Conservation (phyloP, 1,284 basidiomycete species). For the Thecaphora thlaspeos region DNA sequence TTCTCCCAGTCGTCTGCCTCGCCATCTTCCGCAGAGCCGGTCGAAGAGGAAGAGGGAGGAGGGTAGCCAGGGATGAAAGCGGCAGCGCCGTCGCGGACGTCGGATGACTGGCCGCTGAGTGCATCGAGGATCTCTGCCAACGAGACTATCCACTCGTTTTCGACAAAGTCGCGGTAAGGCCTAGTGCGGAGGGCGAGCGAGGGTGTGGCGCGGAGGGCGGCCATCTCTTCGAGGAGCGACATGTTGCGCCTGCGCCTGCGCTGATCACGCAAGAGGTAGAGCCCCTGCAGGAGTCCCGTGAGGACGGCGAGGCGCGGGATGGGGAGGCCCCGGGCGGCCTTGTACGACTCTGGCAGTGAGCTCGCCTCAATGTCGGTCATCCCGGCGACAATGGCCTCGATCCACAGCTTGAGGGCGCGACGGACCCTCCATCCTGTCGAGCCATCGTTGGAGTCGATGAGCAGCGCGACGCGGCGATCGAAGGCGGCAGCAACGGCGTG, state of each 20-base stretch:
- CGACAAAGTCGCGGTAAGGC: slow-evolving; percentile 17
- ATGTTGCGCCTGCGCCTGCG: slow-evolving; percentile 20
- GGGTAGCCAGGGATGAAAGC: too few relatives aligned
- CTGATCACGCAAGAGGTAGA: slow-evolving; percentile 41
- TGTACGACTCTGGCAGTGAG: slow-evolving; percentile 20
- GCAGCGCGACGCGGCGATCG: slow-evolving; percentile 38
- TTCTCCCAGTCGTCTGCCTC: slow-evolving; percentile 26
- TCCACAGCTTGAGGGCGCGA: slow-evolving; percentile 34
- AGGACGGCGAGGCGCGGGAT: slow-evolving; percentile 46
- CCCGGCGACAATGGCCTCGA: slow-evolving; percentile 27
- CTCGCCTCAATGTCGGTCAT: slow-evolving; percentile 17
- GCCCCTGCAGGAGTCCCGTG: slow-evolving; percentile 45
- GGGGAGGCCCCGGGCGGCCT: slow-evolving; percentile 21
- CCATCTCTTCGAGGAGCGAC: slow-evolving; percentile 36
- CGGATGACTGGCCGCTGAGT: slow-evolving; percentile 6
- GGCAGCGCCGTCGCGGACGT: neutral
- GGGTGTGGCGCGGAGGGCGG: slow-evolving; percentile 24
- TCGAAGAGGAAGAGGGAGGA: too few relatives aligned
- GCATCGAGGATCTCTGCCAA: slow-evolving; percentile 40
- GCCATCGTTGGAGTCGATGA: slow-evolving; percentile 23
- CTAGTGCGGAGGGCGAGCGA: slow-evolving; percentile 30
- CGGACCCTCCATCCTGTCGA: slow-evolving; percentile 36
- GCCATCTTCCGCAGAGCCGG: neutral
- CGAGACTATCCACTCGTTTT: slow-evolving; percentile 46
- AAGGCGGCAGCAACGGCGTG: slow-evolving; percentile 44